These are phyloP conservation scores for Aspergillus bridgeri DNA, from an alignment of 495 filamentous ascomycete genomes.

Conservation along the genomic window DNA sequence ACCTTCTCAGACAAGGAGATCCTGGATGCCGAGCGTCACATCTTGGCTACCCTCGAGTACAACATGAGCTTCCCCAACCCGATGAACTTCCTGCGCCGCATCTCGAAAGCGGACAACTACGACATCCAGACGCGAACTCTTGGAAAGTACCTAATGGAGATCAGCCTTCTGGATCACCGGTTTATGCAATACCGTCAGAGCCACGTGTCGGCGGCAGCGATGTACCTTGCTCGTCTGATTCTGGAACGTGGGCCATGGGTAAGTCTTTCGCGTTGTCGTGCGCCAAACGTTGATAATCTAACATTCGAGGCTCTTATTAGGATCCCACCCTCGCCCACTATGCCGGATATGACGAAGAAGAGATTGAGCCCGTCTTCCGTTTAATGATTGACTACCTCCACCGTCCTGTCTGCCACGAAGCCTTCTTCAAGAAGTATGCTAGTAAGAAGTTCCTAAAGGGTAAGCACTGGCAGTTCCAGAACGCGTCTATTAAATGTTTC, in stretches of 20 bases:
- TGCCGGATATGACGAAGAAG: constrained; percentile 86
- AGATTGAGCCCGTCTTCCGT: constrained; percentile 87
- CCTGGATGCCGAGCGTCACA: constrained; percentile 91
- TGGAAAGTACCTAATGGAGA: constrained; percentile 98
- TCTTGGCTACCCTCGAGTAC: constrained; percentile 86
- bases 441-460: constrained; percentile 98
- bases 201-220: constrained; percentile 84
- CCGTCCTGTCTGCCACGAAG: constrained; percentile 84
- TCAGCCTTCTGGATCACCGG: constrained; percentile 88
- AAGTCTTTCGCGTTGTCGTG: constrained; percentile 31
- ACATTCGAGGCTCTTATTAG: constrained; percentile 32
- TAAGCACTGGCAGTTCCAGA: constrained; percentile 35
- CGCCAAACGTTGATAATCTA: not conserved
- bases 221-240: constrained; percentile 91
- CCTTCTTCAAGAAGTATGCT: constrained; percentile 99
- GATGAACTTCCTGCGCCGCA: constrained; percentile 98
- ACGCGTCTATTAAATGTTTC: no score
- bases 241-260: constrained; percentile 89
- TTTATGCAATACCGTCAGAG: constrained; percentile 86
- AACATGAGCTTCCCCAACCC: constrained; percentile 98
- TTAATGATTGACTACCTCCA: constrained; percentile 95
- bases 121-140: constrained; percentile 95
- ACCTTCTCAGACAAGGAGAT: constrained; percentile 96
- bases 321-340: constrained; percentile 89
- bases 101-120: constrained; percentile 98